Evolutionary conservation across 306 rosid genomes (phyloP), one percentile per base, ranked within the genome.

Genomic region (Fagus sylvatica): DNA sequence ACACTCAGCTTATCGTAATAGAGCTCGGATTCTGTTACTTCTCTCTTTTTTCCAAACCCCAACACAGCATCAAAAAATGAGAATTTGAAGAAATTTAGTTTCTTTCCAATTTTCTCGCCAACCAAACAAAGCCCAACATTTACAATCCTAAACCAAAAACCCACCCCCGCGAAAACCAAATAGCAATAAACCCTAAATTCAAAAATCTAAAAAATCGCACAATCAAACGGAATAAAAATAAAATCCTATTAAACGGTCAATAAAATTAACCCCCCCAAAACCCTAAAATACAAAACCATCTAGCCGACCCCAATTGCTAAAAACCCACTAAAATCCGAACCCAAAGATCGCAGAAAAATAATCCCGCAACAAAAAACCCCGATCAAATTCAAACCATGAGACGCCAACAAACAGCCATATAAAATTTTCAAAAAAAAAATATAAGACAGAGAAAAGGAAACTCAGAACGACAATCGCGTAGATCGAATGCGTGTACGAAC

Each of bases 401-500:
- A 73, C 60, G 73, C 41, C 30, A 51, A 70, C 4, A 71, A 78
- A 74, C 67, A 22, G n/a, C 7, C 36, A 74, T 16, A 65, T 1
- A 16, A 43, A 71, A 53, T 36, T 51, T 3, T 56, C 28, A 42
- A 54, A 64, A 39, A 22, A 22, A 22, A 22, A 22, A 22, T 22
- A 22, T 6, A 68, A 41, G 60, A 69, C 16, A 67, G 36, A 48
- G 62, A 74, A n/a, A 57, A 53, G 60, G 62, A 53, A 80, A 34
- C 33, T 62, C 46, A 64, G 53, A 36, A 80, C 57, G 68, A 37
- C 79, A 84, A 46, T 80, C 79, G 66, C n/a, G 48, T 75, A 84
- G 93, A 92, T 91, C 93, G 86, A 84, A 72, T 66, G 72, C 88
- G 85, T 76, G 71, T 76, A 89, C 87, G 75, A 84, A 95, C 98